Evolutionary conservation across 495 filamentous ascomycete genomes (phyloP).

Genomic region (Neurospora africana): DNA sequence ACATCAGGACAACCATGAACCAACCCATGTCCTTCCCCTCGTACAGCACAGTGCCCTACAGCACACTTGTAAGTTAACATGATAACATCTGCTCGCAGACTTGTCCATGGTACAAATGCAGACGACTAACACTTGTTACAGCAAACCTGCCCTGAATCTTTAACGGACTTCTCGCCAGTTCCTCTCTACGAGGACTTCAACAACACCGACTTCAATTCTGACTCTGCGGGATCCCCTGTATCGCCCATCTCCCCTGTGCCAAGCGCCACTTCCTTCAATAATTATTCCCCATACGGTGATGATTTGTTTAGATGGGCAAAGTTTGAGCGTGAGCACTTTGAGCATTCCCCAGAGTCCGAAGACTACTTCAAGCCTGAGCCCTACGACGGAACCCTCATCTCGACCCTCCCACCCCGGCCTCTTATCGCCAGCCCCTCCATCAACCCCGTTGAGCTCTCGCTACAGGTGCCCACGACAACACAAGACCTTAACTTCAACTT

Average conservation of each 20-base stretch:
- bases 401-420: conserved; percentile 1
- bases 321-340: conserved; percentile 1
- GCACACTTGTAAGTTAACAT: neutral
- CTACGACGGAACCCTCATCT: conserved; percentile 6
- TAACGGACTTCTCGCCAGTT: conserved; percentile 16
- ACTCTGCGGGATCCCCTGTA: conserved; percentile 17
- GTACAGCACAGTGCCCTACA: neutral
- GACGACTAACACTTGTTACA: conserved; percentile 4
- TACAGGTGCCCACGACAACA: neutral
- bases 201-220: conserved; percentile 19
- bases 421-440: conserved; percentile 17
- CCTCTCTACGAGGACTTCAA: conserved; percentile 12
- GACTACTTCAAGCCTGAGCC: conserved; percentile 11
- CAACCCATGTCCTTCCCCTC: neutral
- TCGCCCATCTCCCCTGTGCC: conserved; percentile 19
- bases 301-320: conserved; percentile 6
- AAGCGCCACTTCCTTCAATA: conserved; percentile 14
- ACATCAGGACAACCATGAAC: neutral
- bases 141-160: conserved; percentile 6
- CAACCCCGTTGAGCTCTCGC: conserved; percentile 21
- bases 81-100: neutral
- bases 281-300: conserved; percentile 14
- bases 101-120: neutral
- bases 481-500: neutral
- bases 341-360: conserved; percentile 12